Percentiles rank a stretch among this genome's conserved stretches.
Conservation (phyloP, 2,329 filamentous ascomycete species). For the Apiospora sp. region DNA sequence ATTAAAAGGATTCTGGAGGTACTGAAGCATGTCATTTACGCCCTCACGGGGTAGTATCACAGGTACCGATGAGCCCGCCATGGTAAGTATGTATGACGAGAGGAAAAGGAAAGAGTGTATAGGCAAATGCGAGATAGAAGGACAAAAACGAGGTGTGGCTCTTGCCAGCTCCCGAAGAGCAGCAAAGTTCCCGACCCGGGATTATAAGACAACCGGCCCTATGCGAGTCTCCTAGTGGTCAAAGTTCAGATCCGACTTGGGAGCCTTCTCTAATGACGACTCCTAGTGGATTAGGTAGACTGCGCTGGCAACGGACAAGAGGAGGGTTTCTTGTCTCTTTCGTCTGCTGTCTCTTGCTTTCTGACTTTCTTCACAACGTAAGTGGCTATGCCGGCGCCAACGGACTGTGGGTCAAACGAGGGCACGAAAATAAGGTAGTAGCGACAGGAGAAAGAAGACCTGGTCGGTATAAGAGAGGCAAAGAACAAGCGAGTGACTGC, state of each 20-base stretch:
- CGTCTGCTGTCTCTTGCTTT: not conserved
- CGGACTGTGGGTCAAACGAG: constrained; percentile 20
- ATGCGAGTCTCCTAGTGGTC: not conserved
- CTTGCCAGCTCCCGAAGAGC: constrained; percentile 11
- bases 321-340: not conserved
- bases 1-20: constrained; percentile 58
- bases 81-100: not conserved
- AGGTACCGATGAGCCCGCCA: not conserved
- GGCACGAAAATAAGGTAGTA: not conserved
- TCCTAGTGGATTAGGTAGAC: not conserved
- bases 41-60: constrained; percentile 25
- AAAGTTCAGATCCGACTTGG: not conserved
- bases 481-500: constrained; percentile 12
- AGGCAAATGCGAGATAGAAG: not conserved
- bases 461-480: not conserved
- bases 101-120: constrained; percentile 1
- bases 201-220: not conserved
- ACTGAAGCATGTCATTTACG: constrained; percentile 52
- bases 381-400: constrained; percentile 18
- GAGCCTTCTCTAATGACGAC: constrained; percentile 9
- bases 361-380: constrained; percentile 15
- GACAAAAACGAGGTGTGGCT: not conserved
- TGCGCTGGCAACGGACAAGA: not conserved
- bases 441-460: constrained; percentile 8
- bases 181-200: not conserved